Conservation (phyloP, 768 basidiomycete genomes). For the Tubosaeta sp. region DNA sequence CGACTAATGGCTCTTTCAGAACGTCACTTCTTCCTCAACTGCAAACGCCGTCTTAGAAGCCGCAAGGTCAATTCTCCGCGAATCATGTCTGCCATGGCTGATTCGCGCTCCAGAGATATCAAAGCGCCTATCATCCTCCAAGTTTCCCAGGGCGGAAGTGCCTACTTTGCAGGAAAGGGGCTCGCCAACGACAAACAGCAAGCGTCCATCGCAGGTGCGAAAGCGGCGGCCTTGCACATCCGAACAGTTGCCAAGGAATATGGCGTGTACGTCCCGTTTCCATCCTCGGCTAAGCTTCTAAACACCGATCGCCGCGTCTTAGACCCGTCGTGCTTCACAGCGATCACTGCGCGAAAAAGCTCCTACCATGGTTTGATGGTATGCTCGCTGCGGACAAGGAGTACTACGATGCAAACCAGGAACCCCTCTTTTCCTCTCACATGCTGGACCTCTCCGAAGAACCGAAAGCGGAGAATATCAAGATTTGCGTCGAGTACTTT, state of each 20-base stretch:
- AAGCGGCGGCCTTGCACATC: conserved; percentile 90
- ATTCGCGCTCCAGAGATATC: conserved; percentile 60
- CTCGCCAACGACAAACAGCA: conserved; percentile 93
- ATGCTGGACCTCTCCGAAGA: conserved; percentile 98
- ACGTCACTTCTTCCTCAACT: conserved; percentile 93
- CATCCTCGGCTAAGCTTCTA: neutral
- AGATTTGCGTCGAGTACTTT: conserved; percentile 90
- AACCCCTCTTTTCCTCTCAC: conserved; percentile 92
- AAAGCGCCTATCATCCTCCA: conserved; percentile 98
- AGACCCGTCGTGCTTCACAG: conserved; percentile 97
- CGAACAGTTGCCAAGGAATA: conserved; percentile 84
- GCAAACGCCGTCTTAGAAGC: conserved; percentile 95
- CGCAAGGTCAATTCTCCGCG: conserved; percentile 56
- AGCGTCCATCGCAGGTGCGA: conserved; percentile 89
- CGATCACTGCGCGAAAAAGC: conserved; percentile 98
- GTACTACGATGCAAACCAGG: conserved; percentile 85
- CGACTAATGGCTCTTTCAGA: conserved; percentile 43
- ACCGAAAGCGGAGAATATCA: conserved; percentile 90
- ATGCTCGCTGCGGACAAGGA: conserved; percentile 97
- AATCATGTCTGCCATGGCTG: conserved; percentile 6
- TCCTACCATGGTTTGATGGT: conserved; percentile 98
- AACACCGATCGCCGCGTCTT: conserved; percentile 1
- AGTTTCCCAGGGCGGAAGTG: conserved; percentile 94
- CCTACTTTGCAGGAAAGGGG: conserved; percentile 96
- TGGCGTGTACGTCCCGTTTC: conserved; percentile 68